phyloP scores from a whole-genome alignment of 106 monocot genomes.

The Apostasia shenzhenica region DNA sequence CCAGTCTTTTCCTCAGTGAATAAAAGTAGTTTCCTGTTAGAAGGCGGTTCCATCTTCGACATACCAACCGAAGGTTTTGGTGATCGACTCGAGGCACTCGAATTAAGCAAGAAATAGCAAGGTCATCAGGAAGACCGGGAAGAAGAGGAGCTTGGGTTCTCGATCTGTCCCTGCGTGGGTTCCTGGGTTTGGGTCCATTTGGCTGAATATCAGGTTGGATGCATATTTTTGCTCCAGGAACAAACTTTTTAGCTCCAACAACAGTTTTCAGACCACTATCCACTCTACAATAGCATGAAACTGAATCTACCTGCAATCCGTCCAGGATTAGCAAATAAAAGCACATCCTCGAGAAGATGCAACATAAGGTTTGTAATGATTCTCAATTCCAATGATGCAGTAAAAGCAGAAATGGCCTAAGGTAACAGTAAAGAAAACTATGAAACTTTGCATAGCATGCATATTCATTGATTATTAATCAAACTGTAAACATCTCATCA shows the following conservation, averaged over 20 bases:
- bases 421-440: too few relatives aligned
- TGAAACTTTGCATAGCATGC: too few relatives aligned
- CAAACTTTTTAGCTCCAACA: slow-evolving; percentile 44
- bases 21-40: slow-evolving; percentile 44
- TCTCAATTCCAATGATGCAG: too few relatives aligned
- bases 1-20: slow-evolving; percentile 39
- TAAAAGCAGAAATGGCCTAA: too few relatives aligned
- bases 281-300: slow-evolving; percentile 52
- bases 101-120: slow-evolving; percentile 49
- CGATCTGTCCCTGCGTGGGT: slow-evolving; percentile 31
- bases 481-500: too few relatives aligned
- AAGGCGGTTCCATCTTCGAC: slow-evolving; percentile 49
- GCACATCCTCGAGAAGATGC: too few relatives aligned
- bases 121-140: slow-evolving; percentile 46
- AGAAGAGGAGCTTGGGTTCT: slow-evolving; percentile 42
- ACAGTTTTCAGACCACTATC: slow-evolving; percentile 53
- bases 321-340: neutral
- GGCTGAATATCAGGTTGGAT: slow-evolving; percentile 52
- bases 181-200: slow-evolving; percentile 28
- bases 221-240: slow-evolving; percentile 50
- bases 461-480: too few relatives aligned
- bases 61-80: slow-evolving; percentile 33
- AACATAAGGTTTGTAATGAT: too few relatives aligned
- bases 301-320: slow-evolving; percentile 41
- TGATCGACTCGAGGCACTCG: slow-evolving; percentile 40